Evolutionary conservation across 768 basidiomycete species (phyloP).

Genomic region (Lentinula sp.): DNA sequence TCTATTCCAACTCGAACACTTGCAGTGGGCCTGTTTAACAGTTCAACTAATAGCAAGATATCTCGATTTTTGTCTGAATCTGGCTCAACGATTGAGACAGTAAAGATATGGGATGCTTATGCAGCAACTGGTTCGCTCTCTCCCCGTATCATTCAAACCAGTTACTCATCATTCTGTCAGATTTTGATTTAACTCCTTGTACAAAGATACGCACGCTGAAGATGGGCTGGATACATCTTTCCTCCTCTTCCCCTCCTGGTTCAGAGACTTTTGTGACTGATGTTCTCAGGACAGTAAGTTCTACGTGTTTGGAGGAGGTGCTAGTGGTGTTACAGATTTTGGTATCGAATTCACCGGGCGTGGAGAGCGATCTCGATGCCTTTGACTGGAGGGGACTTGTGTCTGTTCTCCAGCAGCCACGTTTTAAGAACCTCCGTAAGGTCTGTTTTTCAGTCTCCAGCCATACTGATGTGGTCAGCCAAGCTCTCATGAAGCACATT

Average conservation of each 20-base stretch:
- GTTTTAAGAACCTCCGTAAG: not conserved
- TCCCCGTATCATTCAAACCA: not conserved
- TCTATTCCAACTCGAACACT: not conserved
- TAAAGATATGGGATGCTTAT: constrained; percentile 4
- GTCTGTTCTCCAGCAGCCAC: not conserved
- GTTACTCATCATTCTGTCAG: not conserved
- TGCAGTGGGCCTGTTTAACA: not conserved
- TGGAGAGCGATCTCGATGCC: not conserved
- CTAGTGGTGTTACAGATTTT: not conserved
- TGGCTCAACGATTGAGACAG: not conserved
- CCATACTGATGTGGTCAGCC: not conserved
- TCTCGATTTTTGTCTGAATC: not conserved
- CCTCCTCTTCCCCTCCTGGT: not conserved
- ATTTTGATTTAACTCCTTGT: constrained; percentile 3
- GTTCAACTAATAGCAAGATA: not conserved
- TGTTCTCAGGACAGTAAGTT: not conserved
- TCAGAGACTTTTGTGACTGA: constrained; percentile 1
- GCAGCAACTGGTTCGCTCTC: not conserved
- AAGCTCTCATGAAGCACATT: not conserved
- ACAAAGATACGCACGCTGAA: not conserved
- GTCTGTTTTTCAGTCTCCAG: not conserved
- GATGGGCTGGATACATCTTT: constrained; percentile 1
- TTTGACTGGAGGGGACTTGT: constrained; percentile 2
- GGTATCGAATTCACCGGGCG: not conserved
- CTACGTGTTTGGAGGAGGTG: not conserved